phyloP scores from a whole-genome alignment of 2,329 filamentous ascomycete species.

The Chrysoporthe deuterocubensis region DNA sequence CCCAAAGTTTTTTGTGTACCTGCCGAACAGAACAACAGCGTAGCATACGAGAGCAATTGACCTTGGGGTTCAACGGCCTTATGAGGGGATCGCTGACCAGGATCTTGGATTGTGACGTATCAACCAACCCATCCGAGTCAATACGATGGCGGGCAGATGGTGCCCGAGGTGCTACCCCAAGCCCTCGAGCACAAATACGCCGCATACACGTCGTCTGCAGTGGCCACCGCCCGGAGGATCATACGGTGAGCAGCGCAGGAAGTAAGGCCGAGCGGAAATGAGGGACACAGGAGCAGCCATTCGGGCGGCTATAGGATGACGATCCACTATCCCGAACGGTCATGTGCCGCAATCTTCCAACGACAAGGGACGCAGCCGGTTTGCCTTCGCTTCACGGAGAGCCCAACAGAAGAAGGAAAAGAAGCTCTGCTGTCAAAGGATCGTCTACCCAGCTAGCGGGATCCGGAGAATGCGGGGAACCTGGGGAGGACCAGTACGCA shows the following conservation, averaged over 20 bases:
- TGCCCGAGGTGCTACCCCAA: not conserved
- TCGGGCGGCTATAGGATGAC: constrained; percentile 13
- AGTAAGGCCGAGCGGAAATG: constrained; percentile 5
- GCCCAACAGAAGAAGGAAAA: not conserved
- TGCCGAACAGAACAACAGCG: no score
- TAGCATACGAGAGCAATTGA: no score
- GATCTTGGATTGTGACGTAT: not conserved
- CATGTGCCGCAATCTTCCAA: not conserved
- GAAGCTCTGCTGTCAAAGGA: not conserved
- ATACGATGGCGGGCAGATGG: not conserved
- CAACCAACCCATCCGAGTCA: not conserved
- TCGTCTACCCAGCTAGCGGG: not conserved
- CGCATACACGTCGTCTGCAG: not conserved
- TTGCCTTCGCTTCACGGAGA: not conserved
- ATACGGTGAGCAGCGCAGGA: constrained; percentile 2
- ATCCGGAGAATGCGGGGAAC: constrained; percentile 20
- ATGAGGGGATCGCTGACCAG: constrained; percentile 11
- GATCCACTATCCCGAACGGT: constrained; percentile 7
- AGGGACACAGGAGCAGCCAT: not conserved
- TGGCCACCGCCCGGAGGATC: not conserved
- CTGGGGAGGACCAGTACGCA: not conserved
- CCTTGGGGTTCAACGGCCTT: not conserved
- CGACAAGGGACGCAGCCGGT: not conserved
- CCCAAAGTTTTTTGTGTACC: not conserved
- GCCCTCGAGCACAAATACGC: not conserved